phyloP scores from a whole-genome alignment of 2,329 filamentous ascomycete genomes.

The Monosporascus sp. region DNA sequence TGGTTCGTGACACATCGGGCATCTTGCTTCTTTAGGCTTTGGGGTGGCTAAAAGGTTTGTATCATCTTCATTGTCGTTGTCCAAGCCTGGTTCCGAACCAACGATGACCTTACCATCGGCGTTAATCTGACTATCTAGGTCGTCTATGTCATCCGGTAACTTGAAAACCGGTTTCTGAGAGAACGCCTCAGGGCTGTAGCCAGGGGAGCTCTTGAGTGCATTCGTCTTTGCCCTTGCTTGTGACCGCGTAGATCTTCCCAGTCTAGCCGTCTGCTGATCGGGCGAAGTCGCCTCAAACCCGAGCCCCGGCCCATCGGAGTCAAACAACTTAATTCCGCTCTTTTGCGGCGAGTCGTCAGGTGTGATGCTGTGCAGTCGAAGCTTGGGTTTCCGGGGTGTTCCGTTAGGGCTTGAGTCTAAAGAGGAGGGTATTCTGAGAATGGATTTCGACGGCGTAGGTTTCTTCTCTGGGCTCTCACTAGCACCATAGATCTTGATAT shows the following conservation, averaged over 20 bases:
- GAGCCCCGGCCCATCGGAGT: slow-evolving; percentile 1
- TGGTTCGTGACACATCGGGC: slow-evolving; percentile 60
- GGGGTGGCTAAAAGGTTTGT: slow-evolving; percentile 8
- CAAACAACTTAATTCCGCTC: slow-evolving; percentile 2
- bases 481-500: background rate
- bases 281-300: background rate
- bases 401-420: slow-evolving; percentile 4
- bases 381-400: background rate
- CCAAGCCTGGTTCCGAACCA: slow-evolving; percentile 3
- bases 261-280: background rate
- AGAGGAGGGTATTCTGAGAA: slow-evolving; percentile 6
- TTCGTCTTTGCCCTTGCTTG: background rate
- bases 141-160: slow-evolving; percentile 15
- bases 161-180: slow-evolving; percentile 19
- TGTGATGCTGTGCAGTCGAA: slow-evolving; percentile 5
- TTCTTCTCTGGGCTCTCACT: slow-evolving; percentile 8
- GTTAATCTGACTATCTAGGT: slow-evolving; percentile 12
- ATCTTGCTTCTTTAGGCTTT: slow-evolving; percentile 32
- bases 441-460: slow-evolving; percentile 1
- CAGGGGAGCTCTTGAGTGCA: slow-evolving; percentile 2
- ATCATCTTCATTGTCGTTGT: slow-evolving; percentile 13
- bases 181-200: slow-evolving; percentile 4
- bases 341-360: slow-evolving; percentile 1
- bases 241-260: slow-evolving; percentile 1
- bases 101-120: slow-evolving; percentile 4